Conservation (phyloP, 345 rosid genomes). For the Eucalyptus marginata region DNA sequence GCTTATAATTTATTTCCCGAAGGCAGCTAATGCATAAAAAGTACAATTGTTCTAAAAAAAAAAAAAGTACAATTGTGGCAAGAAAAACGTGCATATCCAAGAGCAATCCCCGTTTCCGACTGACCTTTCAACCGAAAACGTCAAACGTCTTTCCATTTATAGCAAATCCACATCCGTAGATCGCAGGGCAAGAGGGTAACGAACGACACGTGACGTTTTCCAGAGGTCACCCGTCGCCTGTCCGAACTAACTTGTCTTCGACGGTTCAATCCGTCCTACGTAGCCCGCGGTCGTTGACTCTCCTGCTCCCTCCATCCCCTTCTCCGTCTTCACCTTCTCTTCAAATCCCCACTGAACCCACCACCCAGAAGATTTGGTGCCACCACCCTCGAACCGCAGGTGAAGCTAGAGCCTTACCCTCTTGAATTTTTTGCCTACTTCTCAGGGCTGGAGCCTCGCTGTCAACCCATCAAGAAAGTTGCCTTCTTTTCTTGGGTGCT, state of each 20-base stretch:
- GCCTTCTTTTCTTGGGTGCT: background rate
- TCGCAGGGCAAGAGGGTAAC: background rate
- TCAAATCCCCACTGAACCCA: background rate
- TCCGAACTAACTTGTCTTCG: background rate
- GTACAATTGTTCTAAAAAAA: background rate
- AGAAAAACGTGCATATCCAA: background rate
- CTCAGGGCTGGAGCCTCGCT: background rate
- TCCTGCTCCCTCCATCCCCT: background rate
- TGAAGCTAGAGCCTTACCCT: background rate
- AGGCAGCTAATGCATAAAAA: too few relatives aligned
- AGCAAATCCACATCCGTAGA: background rate
- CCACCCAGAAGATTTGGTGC: background rate
- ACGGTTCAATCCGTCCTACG: background rate
- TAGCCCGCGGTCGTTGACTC: background rate
- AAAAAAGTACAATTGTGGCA: background rate
- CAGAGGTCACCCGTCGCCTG: background rate
- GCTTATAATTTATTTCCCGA: background rate
- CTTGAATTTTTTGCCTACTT: background rate
- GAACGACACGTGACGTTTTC: background rate
- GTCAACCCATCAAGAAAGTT: background rate
- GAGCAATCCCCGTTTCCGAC: background rate
- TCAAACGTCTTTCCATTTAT: background rate
- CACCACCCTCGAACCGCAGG: background rate
- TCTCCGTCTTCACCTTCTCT: background rate
- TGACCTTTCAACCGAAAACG: background rate